Conservation (phyloP, 768 basidiomycete species). For the Lactifluus hygrophoroides region DNA sequence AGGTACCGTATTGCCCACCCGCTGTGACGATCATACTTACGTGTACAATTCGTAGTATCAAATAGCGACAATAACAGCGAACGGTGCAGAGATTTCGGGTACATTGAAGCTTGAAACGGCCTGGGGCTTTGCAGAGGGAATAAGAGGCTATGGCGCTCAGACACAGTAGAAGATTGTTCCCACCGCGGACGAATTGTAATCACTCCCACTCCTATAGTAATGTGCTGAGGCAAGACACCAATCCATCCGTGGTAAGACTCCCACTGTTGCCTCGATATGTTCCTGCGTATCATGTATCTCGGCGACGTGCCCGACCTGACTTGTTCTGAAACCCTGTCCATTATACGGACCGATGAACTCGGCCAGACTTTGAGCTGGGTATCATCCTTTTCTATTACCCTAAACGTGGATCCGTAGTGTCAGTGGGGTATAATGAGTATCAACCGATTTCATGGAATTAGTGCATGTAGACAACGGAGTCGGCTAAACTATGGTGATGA, state of each 20-base stretch:
- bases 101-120: slow-evolving; percentile 65
- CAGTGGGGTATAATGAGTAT: neutral
- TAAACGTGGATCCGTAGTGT: too few species aligned
- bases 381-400: too few species aligned
- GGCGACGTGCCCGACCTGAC: neutral
- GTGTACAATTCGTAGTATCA: slow-evolving; percentile 59
- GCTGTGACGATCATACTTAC: neutral
- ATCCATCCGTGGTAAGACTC: neutral
- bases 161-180: slow-evolving; percentile 47
- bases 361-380: too few species aligned
- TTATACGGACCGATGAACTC: too few species aligned
- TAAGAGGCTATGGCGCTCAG: slow-evolving; percentile 87
- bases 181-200: neutral
- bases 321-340: neutral
- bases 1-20: slow-evolving; percentile 43
- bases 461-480: too few species aligned
- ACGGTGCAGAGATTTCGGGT: slow-evolving; percentile 73
- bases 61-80: slow-evolving; percentile 79
- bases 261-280: too few species aligned
- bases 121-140: slow-evolving; percentile 90
- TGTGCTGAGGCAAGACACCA: neutral
- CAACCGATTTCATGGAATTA: too few species aligned
- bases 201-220: neutral
- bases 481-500: too few species aligned
- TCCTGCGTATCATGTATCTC: too few species aligned